phyloP scores from a whole-genome alignment of 768 basidiomycete genomes.

The Mycena indigotica region DNA sequence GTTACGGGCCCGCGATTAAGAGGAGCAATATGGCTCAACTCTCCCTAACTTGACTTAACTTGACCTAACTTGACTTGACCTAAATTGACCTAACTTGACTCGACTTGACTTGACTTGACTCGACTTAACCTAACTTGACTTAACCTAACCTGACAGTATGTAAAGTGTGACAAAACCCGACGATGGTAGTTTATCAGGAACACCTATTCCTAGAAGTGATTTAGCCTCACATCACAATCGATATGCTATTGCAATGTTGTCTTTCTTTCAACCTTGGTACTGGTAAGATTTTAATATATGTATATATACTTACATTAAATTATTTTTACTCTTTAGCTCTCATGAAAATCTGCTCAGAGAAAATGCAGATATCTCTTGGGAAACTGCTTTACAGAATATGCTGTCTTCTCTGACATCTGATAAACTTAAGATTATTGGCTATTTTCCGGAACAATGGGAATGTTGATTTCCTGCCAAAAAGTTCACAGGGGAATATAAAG shows the following conservation, averaged over 20 bases:
- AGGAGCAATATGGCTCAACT: too few species aligned
- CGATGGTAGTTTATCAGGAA: constrained; percentile 15
- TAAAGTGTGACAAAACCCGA: too few species aligned
- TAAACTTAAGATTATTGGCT: constrained; percentile 5
- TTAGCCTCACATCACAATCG: background rate
- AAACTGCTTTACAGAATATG: background rate
- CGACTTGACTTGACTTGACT: too few species aligned
- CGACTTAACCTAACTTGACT: too few species aligned
- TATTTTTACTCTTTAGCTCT: background rate
- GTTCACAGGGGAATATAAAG: constrained; percentile 11
- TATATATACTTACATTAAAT: background rate
- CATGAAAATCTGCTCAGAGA: constrained; percentile 8
- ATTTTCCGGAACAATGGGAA: constrained; percentile 19
- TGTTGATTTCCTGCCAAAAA: constrained; percentile 12
- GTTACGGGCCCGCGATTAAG: too few species aligned
- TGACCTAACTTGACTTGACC: too few species aligned
- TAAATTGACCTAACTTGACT: too few species aligned
- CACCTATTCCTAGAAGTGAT: constrained; percentile 11
- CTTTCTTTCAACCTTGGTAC: constrained; percentile 15
- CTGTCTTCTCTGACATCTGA: background rate
- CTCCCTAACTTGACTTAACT: too few species aligned
- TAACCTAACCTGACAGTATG: too few species aligned
- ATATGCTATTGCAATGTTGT: constrained; percentile 15
- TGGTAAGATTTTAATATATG: background rate
- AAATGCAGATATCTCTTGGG: background rate